Base-by-base conservation (phyloP, 768 basidiomycete species). In the Russula brevipes region DNA sequence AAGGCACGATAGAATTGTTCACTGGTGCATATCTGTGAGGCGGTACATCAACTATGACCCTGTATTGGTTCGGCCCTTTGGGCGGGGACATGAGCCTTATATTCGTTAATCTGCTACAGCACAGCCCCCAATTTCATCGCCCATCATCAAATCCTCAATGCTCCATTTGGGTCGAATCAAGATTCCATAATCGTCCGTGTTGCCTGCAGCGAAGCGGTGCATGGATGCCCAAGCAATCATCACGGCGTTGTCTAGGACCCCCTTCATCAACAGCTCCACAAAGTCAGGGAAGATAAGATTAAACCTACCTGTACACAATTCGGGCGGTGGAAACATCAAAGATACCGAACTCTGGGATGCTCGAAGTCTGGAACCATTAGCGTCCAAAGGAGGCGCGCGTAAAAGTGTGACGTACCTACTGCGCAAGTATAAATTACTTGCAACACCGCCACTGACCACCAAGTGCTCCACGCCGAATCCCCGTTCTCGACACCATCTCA, bases 191-290 rank as follows among this genome's bases (percentile, higher is more conserved):
- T 81, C 76, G 68, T 88, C 88, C 49, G 80, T 74, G 61, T 87
- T 85, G 4, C 76, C 77, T 0, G 76, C 76, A 31, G 88, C 78
- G 65, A 97, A 89, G 12, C 94, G 84, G 68, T 87, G 76, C 81
- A 95, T 88, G 0, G 91, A 87, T 4, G 94, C 89, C 90, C 89
- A 96, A 2, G 83, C 96, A 67, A 98, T 91, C 96, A 98, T 98
- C 9, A 84, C 95, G 0, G 96, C 96, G 72, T 98, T 98, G 70
- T 98, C 96, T 95, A 66, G 0, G 4, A 30, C 41, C 16, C 35
- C 35, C 42, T 56, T 44, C 57, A 33, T 45, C 14, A 17, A 36
- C 2, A 4, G 17, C 42, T 57, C 5, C 39, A 35, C 33, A 24
- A n/a, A 19, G 10, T 44, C 9, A 2, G 30, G 58, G 4, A 4